Base-by-base conservation (phyloP, 164 flowering plant genomes). In the Vitis rotundifolia region DNA sequence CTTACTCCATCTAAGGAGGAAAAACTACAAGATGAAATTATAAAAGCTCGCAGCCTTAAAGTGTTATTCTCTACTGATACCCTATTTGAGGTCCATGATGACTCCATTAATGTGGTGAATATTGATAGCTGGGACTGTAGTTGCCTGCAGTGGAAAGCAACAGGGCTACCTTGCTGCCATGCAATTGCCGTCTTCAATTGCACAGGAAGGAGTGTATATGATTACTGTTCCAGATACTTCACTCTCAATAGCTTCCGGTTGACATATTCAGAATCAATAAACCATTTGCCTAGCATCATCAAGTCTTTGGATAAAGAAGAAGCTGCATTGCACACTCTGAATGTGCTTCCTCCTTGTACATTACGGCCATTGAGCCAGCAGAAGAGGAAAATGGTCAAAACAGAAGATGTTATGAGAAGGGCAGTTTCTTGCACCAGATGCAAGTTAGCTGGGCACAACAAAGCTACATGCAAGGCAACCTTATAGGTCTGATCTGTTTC, bases 101-200 rank as follows among this genome's bases (percentile, higher is more conserved):
- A 77, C 15, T 59, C 64, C 16, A 75, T 73, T 56, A 48, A 84
- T 76, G 71, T 77, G 13, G 88, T 90, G 19, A 81, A 88, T 75
- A 68, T 85, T 67, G 81, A 73, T 26, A 76, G 73, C 8, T 51
- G 74, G 78, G 81, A 79, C 15, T 90, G 94, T 74, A 84, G 74
- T 55, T 90, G 94, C 75, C 69, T 66, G 61, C 73, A 44, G 31
- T 90, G 94, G 94, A 81, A 82, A 74, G 68, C 71, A 1, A 78
- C 66, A 11, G 94, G 91, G 66, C 53, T 87, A 49, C 92, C 94
- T 14, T 90, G 94, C 66, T 50, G 81, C 64, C 94, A 90, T 83
- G 89, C 87, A 15, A 77, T 90, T 64, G 89, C 89, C 18, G 92
- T 85, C 19, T 82, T 90, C 59, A 78, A 77, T 44, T 63, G 76